Percentiles rank a stretch among this genome's conserved stretches.
These are phyloP conservation scores for Udeniomyces megalosporus DNA, from an alignment of 768 basidiomycete genomes.

Conservation along the genomic window DNA sequence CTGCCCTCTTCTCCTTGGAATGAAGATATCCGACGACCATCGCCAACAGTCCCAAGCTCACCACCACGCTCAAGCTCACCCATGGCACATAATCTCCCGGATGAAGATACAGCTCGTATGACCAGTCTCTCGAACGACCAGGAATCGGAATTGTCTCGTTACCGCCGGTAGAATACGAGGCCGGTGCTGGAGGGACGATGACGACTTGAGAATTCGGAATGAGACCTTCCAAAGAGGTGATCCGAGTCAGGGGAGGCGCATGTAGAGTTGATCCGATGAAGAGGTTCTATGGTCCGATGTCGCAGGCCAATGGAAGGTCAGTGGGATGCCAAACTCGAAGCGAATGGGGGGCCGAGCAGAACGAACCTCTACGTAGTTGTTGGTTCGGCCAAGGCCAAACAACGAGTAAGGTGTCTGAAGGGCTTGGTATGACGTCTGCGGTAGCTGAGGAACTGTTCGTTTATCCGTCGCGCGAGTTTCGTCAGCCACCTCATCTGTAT, in stretches of 20 bases:
- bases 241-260: slow-evolving; percentile 53
- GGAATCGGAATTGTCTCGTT: no score
- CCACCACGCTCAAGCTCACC: slow-evolving; percentile 79
- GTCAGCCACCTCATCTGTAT: neutral
- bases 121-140: slow-evolving; percentile 46
- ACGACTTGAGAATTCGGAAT: slow-evolving; percentile 95
- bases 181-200: slow-evolving; percentile 57
- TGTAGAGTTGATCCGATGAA: slow-evolving; percentile 84
- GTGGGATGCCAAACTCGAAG: neutral
- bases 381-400: slow-evolving; percentile 91
- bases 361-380: slow-evolving; percentile 80
- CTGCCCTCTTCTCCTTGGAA: slow-evolving; percentile 54
- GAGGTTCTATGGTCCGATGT: slow-evolving; percentile 48
- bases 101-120: slow-evolving; percentile 69
- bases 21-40: slow-evolving; percentile 73
- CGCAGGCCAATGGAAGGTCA: neutral
- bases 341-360: neutral
- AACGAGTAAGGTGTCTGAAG: slow-evolving; percentile 84
- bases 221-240: slow-evolving; percentile 86
- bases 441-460: slow-evolving; percentile 63
- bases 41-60: slow-evolving; percentile 54
- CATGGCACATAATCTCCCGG: slow-evolving; percentile 96
- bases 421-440: slow-evolving; percentile 82
- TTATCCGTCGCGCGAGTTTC: neutral
- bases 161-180: slow-evolving; percentile 15